Conservation (phyloP, 352 stramenopile species). For the Bremia lactucae region DNA sequence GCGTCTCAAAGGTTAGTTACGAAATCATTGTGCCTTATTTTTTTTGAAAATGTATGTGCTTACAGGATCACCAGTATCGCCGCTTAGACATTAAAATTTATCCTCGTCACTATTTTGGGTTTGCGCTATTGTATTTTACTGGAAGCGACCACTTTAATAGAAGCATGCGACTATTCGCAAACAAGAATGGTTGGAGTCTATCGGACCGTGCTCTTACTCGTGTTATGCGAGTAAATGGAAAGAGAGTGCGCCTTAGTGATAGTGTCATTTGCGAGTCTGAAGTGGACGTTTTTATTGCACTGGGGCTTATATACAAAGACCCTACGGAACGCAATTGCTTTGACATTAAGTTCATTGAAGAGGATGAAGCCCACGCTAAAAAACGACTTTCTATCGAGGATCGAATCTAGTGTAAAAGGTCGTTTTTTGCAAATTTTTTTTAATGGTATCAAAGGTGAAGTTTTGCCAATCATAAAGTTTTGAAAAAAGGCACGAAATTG, state of each 20-base stretch:
- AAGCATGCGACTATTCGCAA: constrained; percentile 73
- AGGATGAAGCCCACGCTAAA: constrained; percentile 53
- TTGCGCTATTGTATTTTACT: constrained; percentile 86
- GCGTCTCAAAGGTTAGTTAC: constrained; percentile 33
- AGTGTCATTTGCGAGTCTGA: constrained; percentile 71
- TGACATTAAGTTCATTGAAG: constrained; percentile 69
- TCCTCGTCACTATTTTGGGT: constrained; percentile 62
- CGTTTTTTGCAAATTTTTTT: too few species aligned
- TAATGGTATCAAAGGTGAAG: too few species aligned
- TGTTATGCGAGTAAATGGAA: constrained; percentile 41
- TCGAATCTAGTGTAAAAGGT: not conserved
- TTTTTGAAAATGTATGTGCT: not conserved
- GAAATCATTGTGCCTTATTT: constrained; percentile 1
- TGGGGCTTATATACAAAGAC: constrained; percentile 80
- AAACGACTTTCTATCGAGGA: constrained; percentile 21
- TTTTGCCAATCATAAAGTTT: too few species aligned
- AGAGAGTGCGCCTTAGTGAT: constrained; percentile 51
- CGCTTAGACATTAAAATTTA: constrained; percentile 85
- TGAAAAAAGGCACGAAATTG: too few species aligned
- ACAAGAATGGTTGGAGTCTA: constrained; percentile 68
- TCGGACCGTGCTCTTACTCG: constrained; percentile 60
- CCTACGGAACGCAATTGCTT: constrained; percentile 69
- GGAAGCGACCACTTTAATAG: constrained; percentile 87
- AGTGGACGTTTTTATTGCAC: constrained; percentile 76
- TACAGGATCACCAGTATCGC: constrained; percentile 38